phyloP scores from a whole-genome alignment of 2,329 filamentous ascomycete genomes.

The Epichloe glyceriae region DNA sequence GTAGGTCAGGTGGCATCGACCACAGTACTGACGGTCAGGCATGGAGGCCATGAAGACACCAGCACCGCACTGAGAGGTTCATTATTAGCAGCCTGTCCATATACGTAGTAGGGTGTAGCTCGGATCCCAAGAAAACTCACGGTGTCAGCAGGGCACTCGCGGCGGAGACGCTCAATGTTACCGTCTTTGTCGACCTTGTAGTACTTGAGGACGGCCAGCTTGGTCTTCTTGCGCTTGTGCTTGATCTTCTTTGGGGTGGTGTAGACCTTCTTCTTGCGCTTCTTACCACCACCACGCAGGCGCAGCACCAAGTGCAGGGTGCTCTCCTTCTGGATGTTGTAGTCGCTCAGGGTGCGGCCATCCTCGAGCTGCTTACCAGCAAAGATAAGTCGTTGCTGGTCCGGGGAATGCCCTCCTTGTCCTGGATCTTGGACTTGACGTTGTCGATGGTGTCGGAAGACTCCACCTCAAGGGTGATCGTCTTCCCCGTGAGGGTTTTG shows the following conservation, averaged over 20 bases:
- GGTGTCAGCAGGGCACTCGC: slow-evolving; percentile 89
- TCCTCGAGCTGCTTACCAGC: slow-evolving; percentile 99
- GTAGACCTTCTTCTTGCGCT: slow-evolving; percentile 99
- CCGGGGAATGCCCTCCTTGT: slow-evolving; percentile 99
- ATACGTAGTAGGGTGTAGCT: too few relatives aligned
- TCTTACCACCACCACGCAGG: slow-evolving; percentile 97
- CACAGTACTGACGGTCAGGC: slow-evolving; percentile 98
- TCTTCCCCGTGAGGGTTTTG: slow-evolving; percentile 95
- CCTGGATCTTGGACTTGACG: slow-evolving; percentile 97
- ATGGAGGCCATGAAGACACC: slow-evolving; percentile 99
- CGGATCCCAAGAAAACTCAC: slow-evolving; percentile 39
- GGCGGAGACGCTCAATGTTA: slow-evolving; percentile 98
- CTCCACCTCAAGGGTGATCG: slow-evolving; percentile 99
- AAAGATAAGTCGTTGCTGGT: slow-evolving; percentile 99
- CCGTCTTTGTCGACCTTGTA: slow-evolving; percentile 99
- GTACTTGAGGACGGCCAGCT: slow-evolving; percentile 99
- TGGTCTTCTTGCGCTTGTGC: slow-evolving; percentile 99
- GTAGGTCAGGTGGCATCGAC: slow-evolving; percentile 60
- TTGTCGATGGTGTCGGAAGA: slow-evolving; percentile 99
- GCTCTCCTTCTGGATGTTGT: slow-evolving; percentile 99
- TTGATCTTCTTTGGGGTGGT: slow-evolving; percentile 99
- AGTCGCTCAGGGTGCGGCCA: slow-evolving; percentile 95
- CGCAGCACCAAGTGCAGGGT: slow-evolving; percentile 97
- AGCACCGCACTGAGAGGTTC: slow-evolving; percentile 66
- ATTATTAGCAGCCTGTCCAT: not conserved